phyloP scores from a whole-genome alignment of 305 asterid species.

The Fraxinus paxiana region DNA sequence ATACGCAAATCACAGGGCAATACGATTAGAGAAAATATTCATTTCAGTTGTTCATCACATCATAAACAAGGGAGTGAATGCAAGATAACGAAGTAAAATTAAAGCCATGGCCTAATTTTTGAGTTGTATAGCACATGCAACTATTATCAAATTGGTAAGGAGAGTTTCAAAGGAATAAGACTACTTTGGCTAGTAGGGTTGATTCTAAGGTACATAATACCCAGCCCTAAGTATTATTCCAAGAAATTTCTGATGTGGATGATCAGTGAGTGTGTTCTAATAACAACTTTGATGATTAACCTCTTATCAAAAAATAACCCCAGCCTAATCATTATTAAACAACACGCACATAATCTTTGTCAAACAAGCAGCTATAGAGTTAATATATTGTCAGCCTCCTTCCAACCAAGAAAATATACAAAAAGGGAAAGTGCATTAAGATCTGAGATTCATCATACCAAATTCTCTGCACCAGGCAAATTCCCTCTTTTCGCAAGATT shows the following conservation, averaged over 20 bases:
- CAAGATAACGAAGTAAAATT: neutral
- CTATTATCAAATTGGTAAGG: neutral
- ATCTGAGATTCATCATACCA: constrained; percentile 49
- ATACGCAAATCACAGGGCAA: neutral
- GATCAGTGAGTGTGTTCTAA: neutral
- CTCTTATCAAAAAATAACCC: neutral
- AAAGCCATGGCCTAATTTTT: neutral
- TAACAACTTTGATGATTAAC: neutral
- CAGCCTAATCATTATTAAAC: constrained; percentile 5
- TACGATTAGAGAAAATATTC: neutral
- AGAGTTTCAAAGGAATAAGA: neutral
- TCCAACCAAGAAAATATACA: neutral
- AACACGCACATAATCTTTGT: constrained; percentile 11
- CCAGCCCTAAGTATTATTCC: neutral
- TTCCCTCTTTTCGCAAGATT: constrained; percentile 97
- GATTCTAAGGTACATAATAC: neutral
- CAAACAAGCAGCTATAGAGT: constrained; percentile 10
- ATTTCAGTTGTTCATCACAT: neutral
- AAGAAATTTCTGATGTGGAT: neutral
- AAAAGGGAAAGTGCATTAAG: constrained; percentile 8
- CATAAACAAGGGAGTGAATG: constrained; percentile 3
- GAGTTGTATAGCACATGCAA: neutral
- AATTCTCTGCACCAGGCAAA: constrained; percentile 98
- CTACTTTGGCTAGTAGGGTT: neutral
- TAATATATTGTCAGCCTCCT: constrained; percentile 7